Base-by-base conservation (phyloP, 768 basidiomycete genomes). In the Agaricus bisporus region DNA sequence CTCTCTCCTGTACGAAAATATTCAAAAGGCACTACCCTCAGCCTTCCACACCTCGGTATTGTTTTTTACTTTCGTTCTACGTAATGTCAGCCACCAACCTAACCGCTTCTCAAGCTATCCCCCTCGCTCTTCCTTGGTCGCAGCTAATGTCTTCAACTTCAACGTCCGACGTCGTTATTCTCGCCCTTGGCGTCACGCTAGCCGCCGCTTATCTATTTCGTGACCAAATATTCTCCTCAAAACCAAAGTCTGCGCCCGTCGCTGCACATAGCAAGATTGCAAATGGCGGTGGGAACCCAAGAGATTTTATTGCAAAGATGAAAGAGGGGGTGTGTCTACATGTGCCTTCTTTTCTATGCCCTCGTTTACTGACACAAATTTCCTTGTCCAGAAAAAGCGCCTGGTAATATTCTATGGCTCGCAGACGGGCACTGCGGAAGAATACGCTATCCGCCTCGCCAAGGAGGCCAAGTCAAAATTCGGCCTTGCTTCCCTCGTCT, bases 381-480 rank as follows among this genome's bases (percentile, higher is more conserved):
- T 15, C 53, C 26, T 49, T 25, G 43, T 56, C 37, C 63, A 98
- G 95, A 95, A 95, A 82, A 98, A 97, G 70, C 91, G 94, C 57
- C 74, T 95, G 14, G 89, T 91, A 62, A 98, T 98, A 64, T 95
- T 99, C 68, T 99, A 97, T 65, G 95, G 95, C 54, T 98, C 95
- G 18, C 95, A 99, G 66, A 99, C 95, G 0, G 95, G 95, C 54
- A 99, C 95, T 14, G 95, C 95, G 2, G 97, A 98, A 69, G 95
- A 99, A 68, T 97, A 95, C 61, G 95, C 95, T 39, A 93, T 95
- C 60, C 89, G 97, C 68, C 80, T 99, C 9, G 95, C 95, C 12
- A 98, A 98, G 73, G 95, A 99, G 67, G 93, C 92, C 38, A 99
- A 99, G 72, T 80, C 90, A 56, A 92, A 95, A 65, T 99, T 91